These are phyloP conservation scores for Linaria vulgaris DNA, from an alignment of 257 asterid species.

Conservation along the genomic window DNA sequence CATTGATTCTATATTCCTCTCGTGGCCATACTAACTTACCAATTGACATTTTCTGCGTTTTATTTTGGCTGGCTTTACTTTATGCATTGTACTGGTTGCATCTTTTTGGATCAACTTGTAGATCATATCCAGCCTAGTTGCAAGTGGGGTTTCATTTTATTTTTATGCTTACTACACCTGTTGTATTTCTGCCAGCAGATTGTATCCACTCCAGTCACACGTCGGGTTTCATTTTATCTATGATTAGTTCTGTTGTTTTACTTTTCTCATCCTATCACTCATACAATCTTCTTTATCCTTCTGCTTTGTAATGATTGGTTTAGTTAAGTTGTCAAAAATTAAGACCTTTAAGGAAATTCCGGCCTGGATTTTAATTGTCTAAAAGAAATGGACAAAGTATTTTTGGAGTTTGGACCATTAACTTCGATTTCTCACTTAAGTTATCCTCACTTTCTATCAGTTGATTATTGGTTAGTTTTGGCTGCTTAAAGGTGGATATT, in stretches of 20 bases:
- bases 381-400: background rate
- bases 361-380: constrained; percentile 8
- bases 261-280: background rate
- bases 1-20: background rate
- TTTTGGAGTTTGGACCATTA: background rate
- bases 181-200: background rate
- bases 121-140: background rate
- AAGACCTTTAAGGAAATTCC: constrained; percentile 20
- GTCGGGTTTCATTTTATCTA: constrained; percentile 9
- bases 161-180: constrained; percentile 13
- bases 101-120: background rate
- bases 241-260: constrained; percentile 6
- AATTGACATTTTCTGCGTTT: no score
- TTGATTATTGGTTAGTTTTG: constrained; percentile 9
- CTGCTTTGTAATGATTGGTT: constrained; percentile 3
- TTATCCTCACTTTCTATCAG: constrained; percentile 11
- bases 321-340: background rate
- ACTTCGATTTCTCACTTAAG: background rate
- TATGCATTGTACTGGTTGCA: background rate
- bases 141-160: constrained; percentile 11
- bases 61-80: no score
- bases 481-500: constrained; percentile 14
- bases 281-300: background rate
- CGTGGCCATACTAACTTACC: background rate
- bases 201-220: background rate